A percentile compares a stretch with the other conserved stretches of the same genome.
phyloP scores from a whole-genome alignment of 805 yeast genomes.

The Candida sakaeoensis region DNA sequence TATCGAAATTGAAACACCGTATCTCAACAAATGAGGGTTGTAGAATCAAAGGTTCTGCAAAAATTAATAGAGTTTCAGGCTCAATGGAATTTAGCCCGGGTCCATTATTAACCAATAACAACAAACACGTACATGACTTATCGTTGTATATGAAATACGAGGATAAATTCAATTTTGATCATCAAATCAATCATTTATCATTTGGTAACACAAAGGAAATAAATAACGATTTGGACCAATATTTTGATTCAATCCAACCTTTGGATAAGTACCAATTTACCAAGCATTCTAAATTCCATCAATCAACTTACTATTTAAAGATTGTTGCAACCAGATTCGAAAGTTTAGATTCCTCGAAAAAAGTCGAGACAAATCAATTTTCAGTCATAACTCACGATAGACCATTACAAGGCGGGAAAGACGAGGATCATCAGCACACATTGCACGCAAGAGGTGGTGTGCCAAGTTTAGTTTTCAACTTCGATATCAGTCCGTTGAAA shows the following conservation, averaged over 20 bases:
- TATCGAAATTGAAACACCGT: slow-evolving; percentile 52
- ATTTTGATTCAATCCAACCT: slow-evolving; percentile 52
- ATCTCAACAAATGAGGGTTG: slow-evolving; percentile 73
- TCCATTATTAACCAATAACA: slow-evolving; percentile 54
- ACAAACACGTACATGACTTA: slow-evolving; percentile 79
- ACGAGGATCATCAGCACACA: slow-evolving; percentile 87
- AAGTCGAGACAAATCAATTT: slow-evolving; percentile 82
- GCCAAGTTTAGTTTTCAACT: slow-evolving; percentile 84
- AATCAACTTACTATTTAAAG: slow-evolving; percentile 76
- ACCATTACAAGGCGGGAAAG: slow-evolving; percentile 81
- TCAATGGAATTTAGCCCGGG: slow-evolving; percentile 97
- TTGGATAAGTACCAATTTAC: slow-evolving; percentile 50
- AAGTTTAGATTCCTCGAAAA: slow-evolving; percentile 46
- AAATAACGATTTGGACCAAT: slow-evolving; percentile 13
- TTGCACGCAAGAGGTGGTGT: slow-evolving; percentile 79
- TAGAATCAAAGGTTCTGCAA: slow-evolving; percentile 72
- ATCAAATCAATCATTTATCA: slow-evolving; percentile 72
- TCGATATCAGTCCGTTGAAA: slow-evolving; percentile 91
- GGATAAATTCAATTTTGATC: slow-evolving; percentile 69
- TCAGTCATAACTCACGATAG: slow-evolving; percentile 86
- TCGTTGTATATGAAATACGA: slow-evolving; percentile 59
- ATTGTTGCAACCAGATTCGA: slow-evolving; percentile 89
- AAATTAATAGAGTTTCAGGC: slow-evolving; percentile 83
- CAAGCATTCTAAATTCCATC: slow-evolving; percentile 51
- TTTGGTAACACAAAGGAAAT: slow-evolving; percentile 56